A percentile compares a stretch with the other conserved stretches of the same genome.
phyloP scores from a whole-genome alignment of 192 early-diverging fungal genomes.

The Coemansia sp. region DNA sequence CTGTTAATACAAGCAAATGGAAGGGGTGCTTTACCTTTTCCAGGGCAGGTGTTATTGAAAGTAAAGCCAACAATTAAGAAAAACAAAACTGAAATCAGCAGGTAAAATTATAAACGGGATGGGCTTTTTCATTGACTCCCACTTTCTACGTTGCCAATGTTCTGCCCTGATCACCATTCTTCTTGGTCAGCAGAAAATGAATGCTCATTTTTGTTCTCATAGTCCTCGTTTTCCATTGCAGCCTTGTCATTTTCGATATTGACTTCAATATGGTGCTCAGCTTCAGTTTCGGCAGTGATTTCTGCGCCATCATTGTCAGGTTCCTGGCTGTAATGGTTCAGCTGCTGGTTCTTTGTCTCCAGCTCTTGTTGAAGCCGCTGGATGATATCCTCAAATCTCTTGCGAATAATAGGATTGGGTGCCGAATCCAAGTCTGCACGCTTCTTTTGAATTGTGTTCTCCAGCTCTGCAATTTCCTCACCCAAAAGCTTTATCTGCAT shows the following conservation, averaged over 20 bases:
- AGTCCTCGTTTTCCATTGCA: background rate
- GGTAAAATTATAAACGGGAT: no score
- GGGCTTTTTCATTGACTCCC: no score
- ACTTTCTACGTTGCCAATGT: no score
- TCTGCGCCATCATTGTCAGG: background rate
- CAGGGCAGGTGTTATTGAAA: no score
- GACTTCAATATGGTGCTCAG: conserved; percentile 78
- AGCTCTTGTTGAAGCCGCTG: conserved; percentile 38
- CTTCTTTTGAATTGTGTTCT: conserved; percentile 39
- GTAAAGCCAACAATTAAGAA: no score
- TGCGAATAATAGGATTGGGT: conserved; percentile 44
- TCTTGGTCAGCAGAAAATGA: no score
- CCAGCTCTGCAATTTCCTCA: conserved; percentile 46
- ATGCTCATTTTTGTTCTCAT: background rate
- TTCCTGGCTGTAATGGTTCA: conserved; percentile 25
- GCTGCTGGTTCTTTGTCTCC: conserved; percentile 29
- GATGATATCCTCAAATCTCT: conserved; percentile 47
- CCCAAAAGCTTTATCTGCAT: conserved; percentile 42
- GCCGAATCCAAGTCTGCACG: conserved; percentile 44
- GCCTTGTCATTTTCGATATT: conserved; percentile 84
- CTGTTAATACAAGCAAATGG: no score
- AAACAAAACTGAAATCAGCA: no score
- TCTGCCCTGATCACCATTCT: no score
- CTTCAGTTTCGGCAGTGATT: background rate
- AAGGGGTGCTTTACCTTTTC: no score